phyloP scores from a whole-genome alignment of 768 basidiomycete genomes.

The Suillus plorans region DNA sequence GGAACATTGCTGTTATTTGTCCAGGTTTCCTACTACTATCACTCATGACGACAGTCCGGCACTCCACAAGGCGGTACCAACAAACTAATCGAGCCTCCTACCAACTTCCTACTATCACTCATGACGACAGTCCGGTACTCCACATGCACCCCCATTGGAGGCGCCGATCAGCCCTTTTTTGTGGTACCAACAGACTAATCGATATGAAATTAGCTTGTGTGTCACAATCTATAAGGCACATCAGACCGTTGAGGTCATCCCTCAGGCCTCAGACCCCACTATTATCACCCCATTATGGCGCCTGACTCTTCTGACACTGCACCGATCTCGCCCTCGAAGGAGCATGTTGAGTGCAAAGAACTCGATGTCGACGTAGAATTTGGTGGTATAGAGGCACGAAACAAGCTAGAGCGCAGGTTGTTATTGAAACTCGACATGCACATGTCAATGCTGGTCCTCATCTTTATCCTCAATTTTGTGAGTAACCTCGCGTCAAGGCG shows the following conservation, averaged over 20 bases:
- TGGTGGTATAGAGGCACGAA: slow-evolving; percentile 45
- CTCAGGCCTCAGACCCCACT: too few relatives aligned
- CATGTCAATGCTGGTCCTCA: slow-evolving; percentile 50
- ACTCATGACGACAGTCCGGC: too few relatives aligned
- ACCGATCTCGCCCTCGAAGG: slow-evolving; percentile 7
- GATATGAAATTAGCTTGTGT: too few relatives aligned
- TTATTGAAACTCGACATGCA: slow-evolving; percentile 55
- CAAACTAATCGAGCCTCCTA: too few relatives aligned
- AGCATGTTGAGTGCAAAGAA: neutral
- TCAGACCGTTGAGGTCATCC: too few relatives aligned
- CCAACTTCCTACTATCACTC: too few relatives aligned
- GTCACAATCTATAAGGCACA: too few relatives aligned
- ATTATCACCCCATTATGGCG: too few relatives aligned
- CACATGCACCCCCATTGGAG: neutral
- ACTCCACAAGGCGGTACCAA: too few relatives aligned
- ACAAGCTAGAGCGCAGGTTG: slow-evolving; percentile 49
- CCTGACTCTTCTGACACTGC: neutral
- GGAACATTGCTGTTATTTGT: too few relatives aligned
- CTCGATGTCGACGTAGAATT: slow-evolving; percentile 41
- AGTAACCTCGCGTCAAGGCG: neutral
- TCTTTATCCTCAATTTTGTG: slow-evolving; percentile 39
- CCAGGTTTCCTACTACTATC: too few relatives aligned
- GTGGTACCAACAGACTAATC: neutral
- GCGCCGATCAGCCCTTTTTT: neutral
- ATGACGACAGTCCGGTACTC: neutral